Base-by-base conservation (phyloP, 2,329 filamentous ascomycete genomes). In the Paraphoma chrysanthemicola region DNA sequence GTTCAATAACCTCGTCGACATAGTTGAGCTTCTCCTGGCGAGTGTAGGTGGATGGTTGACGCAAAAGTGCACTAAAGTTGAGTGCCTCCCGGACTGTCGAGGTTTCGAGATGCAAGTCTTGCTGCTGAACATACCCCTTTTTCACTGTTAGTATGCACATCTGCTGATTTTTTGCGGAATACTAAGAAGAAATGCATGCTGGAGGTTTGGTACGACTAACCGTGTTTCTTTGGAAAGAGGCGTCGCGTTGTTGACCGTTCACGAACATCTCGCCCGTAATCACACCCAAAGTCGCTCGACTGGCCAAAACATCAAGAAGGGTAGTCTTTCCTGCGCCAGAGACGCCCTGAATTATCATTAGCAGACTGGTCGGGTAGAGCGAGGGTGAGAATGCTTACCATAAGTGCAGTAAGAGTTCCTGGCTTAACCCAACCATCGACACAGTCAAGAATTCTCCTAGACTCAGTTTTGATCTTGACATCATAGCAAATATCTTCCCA, bases 261-360 rank as follows among this genome's bases (percentile, higher is more conserved):
- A 92, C 88, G 90, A 79, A 29, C 86, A 95, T 93, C 63, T 92
- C 88, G 50, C 93, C 93, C 7, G 85, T 87, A 38, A 96, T 90
- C 16, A 94, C 88, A 76, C 93, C 92, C 85, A 92, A 92, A 1
- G 89, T 91, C 14, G 89, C 88, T 71, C 92, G 88, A 57, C 89
- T 89, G 30, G 93, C 93, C 6, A 73, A 53, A 10, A 67, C 67
- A 43, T 73, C 62, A 1, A 74, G 58, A 2, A 74, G 54, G 5
- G 70, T 72, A 0, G 70, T 74, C 49, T 74, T 74, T 6, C 71
- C 71, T 3, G 71, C 58, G 33, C 33, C 33, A 11, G 33, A 11
- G 3, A 38, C 33, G 33, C 33, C 33, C 33, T 38, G n/a, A 2
- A 3, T n/a, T 6, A 38, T 11, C n/a, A 38, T 38, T 11, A 11